Evolutionary conservation across 2,329 filamentous ascomycete species (phyloP), one percentile per base, ranked within the genome.

Genomic region (Neonectria coccinea): DNA sequence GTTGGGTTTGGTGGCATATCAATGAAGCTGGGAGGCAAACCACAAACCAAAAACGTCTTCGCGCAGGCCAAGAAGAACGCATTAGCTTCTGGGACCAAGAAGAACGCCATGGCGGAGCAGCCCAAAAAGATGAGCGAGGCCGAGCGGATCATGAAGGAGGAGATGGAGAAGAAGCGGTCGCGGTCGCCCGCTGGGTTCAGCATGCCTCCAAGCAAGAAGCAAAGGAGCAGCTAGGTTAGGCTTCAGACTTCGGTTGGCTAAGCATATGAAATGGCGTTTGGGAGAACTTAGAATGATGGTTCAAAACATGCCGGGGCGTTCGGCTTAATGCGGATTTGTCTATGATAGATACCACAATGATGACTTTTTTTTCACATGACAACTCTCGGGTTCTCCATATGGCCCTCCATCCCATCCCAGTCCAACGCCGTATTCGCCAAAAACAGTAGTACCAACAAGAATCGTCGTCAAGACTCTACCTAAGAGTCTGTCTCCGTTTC

Each of bases 121-220:
- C 89, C 89, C 2, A 93, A 92, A 83, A 96, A 92, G 73, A 95
- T 97, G 87, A 95, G 92, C 73, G 93, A 97, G 75, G 91, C 90
- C 3, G 93, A 95, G 79, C 86, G 91, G 57, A 97, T 96, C 73
- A 97, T 97, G 94, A 92, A 91, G 78, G 91, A 92, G 72, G 92
- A 94, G 75, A 85, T 93, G 79, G 91, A 93, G 71, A 84, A 86
- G 68, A 94, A 93, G 76, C 84, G 90, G 59, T 79, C 83, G 36
- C 82, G 87, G 52, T 85, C 83, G 10, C 75, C 75, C 4, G 78
- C 77, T 1, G 84, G 84, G 0, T 82, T 83, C 56, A 80, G 79
- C 18, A 83, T 83, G 51, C 77, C 81, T 7, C 79, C 82, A 1
- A 79, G 79, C 53, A 89, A 90, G 79, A 87, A 85, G 72, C 85